Percentiles rank a stretch among this genome's conserved stretches.
Conservation (phyloP, 805 yeast species). For the Tetrapisispora taiwanensis region DNA sequence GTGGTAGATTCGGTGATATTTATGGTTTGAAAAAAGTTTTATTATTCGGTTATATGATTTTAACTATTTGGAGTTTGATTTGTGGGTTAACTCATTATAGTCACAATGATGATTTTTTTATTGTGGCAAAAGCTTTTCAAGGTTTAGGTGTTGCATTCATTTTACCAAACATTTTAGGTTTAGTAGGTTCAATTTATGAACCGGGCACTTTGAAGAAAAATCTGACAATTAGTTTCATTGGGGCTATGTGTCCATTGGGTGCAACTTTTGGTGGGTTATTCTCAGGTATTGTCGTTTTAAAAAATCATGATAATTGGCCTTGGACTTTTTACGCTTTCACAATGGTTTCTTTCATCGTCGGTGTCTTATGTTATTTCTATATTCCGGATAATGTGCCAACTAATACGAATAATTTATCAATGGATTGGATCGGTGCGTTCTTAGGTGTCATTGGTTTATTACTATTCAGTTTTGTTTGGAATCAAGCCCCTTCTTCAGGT, state of each 20-base stretch:
- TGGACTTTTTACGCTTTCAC: slow-evolving; percentile 26
- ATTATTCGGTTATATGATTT: slow-evolving; percentile 46
- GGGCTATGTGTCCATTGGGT: slow-evolving; percentile 54
- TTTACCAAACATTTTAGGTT: slow-evolving; percentile 51
- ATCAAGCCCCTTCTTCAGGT: slow-evolving; percentile 65
- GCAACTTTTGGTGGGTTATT: slow-evolving; percentile 45
- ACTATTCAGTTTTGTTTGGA: slow-evolving; percentile 59
- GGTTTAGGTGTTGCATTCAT: slow-evolving; percentile 54
- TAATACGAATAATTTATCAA: slow-evolving; percentile 18
- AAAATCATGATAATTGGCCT: slow-evolving; percentile 16
- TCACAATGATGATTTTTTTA: slow-evolving; percentile 40
- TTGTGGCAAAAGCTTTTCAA: slow-evolving; percentile 45
- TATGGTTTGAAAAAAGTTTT: slow-evolving; percentile 52
- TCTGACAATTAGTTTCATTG: slow-evolving; percentile 43
- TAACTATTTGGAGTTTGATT: slow-evolving; percentile 46
- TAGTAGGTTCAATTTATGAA: slow-evolving; percentile 39
- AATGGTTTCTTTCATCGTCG: slow-evolving; percentile 13
- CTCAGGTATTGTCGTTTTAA: slow-evolving; percentile 35
- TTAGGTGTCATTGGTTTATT: slow-evolving; percentile 52
- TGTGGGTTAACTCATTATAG: slow-evolving; percentile 49
- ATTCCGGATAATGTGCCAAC: slow-evolving; percentile 25
- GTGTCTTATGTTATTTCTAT: slow-evolving; percentile 12
- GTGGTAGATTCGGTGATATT: slow-evolving; percentile 65
- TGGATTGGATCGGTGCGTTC: slow-evolving; percentile 46
- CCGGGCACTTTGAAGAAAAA: slow-evolving; percentile 37